Evolutionary conservation across 257 asterid species (phyloP), one percentile per base, ranked within the genome.

Genomic region (Capsicum rhomboideum): DNA sequence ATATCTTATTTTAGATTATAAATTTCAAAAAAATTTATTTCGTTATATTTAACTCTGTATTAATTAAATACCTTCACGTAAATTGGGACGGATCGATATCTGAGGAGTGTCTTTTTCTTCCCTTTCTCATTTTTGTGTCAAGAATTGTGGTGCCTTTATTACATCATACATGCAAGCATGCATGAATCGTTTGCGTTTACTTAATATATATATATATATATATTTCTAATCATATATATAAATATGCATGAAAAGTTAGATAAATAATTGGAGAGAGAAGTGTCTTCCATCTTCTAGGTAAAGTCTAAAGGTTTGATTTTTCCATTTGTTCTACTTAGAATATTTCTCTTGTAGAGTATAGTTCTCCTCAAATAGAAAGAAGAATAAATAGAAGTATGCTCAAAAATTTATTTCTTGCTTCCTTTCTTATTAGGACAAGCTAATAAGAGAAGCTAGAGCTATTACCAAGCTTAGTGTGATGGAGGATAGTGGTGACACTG

Each of bases 281-380:
- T 67, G 84, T 86, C 84, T 85, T 89, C 88, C 91, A 53, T 87
- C 90, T 88, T 86, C 89, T 78, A 90, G 83, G 85, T 87, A 55
- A 75, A 46, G 61, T 79, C 89, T 90, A 91, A 12, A 92, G 97
- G 95, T 88, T 94, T 87, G 78, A 77, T 87, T 74, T 88, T 87
- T 82, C 82, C 87, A 89, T 78, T 71, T 78, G 67, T 83, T 85
- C 82, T 78, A 72, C 40, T 23, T 72, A 44, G 58, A 72, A 72
- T 72, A 74, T 6, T 46, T 74, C 37, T 23, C 42, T 74, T 74
- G 40, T 74, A 46, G 7, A 74, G 59, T 72, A 21, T 6, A 72
- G 56, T 42, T 11, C 56, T 42, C 56, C 37, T 44, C 79, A 72
- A 42, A 71, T 71, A 44, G 79, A 71, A 40, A 71, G 20, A 72